Percentiles rank a stretch among this genome's conserved stretches.
These are phyloP conservation scores for Solanum chiquidenum DNA, from an alignment of 257 asterid species.

Conservation along the genomic window DNA sequence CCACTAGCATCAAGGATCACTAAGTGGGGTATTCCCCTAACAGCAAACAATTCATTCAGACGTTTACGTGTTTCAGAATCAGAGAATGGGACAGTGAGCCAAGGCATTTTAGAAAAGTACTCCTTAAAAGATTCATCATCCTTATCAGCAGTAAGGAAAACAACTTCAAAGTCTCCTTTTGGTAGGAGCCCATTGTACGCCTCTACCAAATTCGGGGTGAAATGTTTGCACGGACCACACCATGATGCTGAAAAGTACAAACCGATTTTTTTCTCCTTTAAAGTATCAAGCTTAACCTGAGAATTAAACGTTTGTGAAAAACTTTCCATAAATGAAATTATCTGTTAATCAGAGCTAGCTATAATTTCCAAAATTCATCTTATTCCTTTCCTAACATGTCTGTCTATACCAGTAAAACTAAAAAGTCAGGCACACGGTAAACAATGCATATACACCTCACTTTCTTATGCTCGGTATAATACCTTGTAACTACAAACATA, in stretches of 20 bases:
- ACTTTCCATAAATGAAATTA: not conserved
- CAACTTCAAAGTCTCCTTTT: constrained; percentile 46
- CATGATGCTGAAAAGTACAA: constrained; percentile 90
- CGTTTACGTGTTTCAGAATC: constrained; percentile 47
- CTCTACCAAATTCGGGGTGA: constrained; percentile 61
- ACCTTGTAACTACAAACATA: not conserved
- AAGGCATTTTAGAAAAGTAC: constrained; percentile 81
- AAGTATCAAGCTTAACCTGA: constrained; percentile 43
- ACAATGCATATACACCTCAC: not conserved
- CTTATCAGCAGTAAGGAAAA: constrained; percentile 54
- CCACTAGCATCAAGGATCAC: constrained; percentile 57
- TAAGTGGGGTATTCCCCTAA: constrained; percentile 70
- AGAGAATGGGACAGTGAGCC: constrained; percentile 82
- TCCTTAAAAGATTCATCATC: constrained; percentile 47
- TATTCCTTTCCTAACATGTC: too few species aligned
- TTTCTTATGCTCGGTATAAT: not conserved
- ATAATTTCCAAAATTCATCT: not conserved
- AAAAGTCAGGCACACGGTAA: not conserved
- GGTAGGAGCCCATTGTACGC: constrained; percentile 54
- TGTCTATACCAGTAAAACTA: not conserved
- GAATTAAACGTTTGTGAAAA: not conserved
- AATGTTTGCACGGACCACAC: constrained; percentile 83
- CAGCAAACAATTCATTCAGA: constrained; percentile 38
- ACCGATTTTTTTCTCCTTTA: constrained; percentile 56
- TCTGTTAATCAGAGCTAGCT: not conserved